Evolutionary conservation across 345 rosid species (phyloP), one percentile per base, ranked within the genome.

Genomic region (Hypericum androsaemum): DNA sequence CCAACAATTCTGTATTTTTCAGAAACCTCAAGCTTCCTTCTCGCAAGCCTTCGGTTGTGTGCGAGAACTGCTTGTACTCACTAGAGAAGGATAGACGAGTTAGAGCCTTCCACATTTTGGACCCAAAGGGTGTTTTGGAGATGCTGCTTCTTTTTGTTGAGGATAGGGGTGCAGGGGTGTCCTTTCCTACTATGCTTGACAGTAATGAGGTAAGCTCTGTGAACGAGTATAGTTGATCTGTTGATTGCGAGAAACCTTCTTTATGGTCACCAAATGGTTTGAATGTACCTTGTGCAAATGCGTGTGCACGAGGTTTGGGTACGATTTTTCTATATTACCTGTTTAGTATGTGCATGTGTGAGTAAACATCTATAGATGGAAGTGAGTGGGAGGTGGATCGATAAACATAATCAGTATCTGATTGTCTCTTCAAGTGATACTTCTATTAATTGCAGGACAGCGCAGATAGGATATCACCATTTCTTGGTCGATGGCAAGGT

Each of bases 401-500:
- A 22, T 1, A 22, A 4, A 22, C 32, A 4, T 22, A 22, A 4
- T 22, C 32, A 22, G 1, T 22, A 22, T 22, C 32, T 22, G 32
- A 1, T 22, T 4, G 32, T 22, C 32, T 22, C 32, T 22, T 22
- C 32, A 57, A 39, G 47, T 32, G 39, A 38, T 49, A 7, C 36
- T 51, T 60, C 6, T 48, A 28, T 53, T 52, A 52, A 52, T 71
- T 77, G 59, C 68, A 87, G 94, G 75, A 58, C 56, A 63, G 14
- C 59, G 55, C 44, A 38, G 73, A 66, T 11, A 74, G 83, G 64
- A 56, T 90, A 36, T 61, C 37, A 6, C 96, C 77, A 22, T 90
- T 90, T 68, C 84, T 90, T 12, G 98, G 98, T 38, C 77, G 63
- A 48, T 90, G 98, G 96, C 77, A 84, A 74, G 98, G 98, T 56